Base-by-base conservation (phyloP, 2,329 filamentous ascomycete species). In the Nothophoma quercina region DNA sequence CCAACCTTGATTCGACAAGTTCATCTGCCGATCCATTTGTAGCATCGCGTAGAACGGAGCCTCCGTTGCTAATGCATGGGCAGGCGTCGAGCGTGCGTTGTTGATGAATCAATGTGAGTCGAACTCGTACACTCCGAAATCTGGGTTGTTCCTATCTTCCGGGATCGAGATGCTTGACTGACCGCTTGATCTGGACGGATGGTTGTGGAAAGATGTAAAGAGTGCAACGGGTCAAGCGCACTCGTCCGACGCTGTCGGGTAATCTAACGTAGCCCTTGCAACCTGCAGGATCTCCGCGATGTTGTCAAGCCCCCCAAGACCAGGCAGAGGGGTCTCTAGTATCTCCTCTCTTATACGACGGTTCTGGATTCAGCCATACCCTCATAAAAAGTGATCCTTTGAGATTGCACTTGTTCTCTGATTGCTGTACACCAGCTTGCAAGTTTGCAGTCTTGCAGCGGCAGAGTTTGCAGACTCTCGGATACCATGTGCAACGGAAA, bases 401-500 rank as follows among this genome's bases (percentile, higher is more conserved):
- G 35, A 12, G 25, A 21, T 15, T 15, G 22, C 3, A 52, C 8
- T 8, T 35, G 35, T 10, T 41, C 29, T 15, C 41, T 32, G 19
- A 46, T 42, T 19, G 42, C 23, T 19, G n/a, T 32, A 22, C 19
- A 28, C 41, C 41, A 52, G 36, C 9, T n/a, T 2, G 2, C 21
- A n/a, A 52, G 16, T 25, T 7, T 10, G 8, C 6, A n/a, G 15
- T 41, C 30, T 25, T 36, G 6, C 29, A 30, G 6, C 16, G 19
- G 35, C n/a, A 46, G 12, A 4, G 12, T 36, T 23, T 35, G 30
- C n/a, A 46, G 12, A 25, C 42, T 52, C 23, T 46, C 42, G n/a
- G 25, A 52, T 12, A 46, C 42, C 15, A 46, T 28, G 6, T 51
- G 29, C 15, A 51, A 25, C 9, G 48, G 34, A 5, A 35, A 51